Base-by-base conservation (phyloP, 148 eudicot genomes). In the Cornus florida region DNA sequence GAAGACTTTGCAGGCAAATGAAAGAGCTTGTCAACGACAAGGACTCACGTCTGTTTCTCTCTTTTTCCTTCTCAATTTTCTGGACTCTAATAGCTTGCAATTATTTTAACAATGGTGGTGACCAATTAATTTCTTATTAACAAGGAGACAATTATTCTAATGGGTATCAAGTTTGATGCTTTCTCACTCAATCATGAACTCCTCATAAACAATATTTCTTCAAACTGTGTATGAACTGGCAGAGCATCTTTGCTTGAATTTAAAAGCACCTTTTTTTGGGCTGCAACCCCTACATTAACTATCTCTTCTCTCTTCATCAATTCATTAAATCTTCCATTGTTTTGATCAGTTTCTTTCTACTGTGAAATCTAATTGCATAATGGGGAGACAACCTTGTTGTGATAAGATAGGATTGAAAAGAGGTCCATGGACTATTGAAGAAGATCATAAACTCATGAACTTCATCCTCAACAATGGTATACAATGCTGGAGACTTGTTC, bases 361-460 rank as follows among this genome's bases (percentile, higher is more conserved):
- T 43, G 48, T 43, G 8, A 4, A 43, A 43, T 43, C 48, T 43
- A 39, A 39, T 77, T 65, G 3, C 60, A 5, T 10, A 14, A 88
- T 88, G 88, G 88, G 86, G 74, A 83, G 88, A 74, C 84, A 83
- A 73, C 88, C 90, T 69, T 85, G 88, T 71, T 88, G 90, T 31
- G 90, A 88, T 64, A 88, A 81, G 62, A 79, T 70, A 5, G 90
- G 86, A 46, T 65, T 88, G 11, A 88, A 82, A 69, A 77, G 86
- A 2, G 90, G 90, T 41, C 90, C 90, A 35, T 88, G 90, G 90
- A 83, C 86, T 14, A 50, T 83, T 5, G 90, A 88, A 38, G 90
- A 88, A 75, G 90, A 88, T 32, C 67, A 75, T 32, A 85, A 85
- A 69, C 90, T 88, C 68, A 81, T 85, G 83, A 79, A 72, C 53